phyloP scores from a whole-genome alignment of 495 filamentous ascomycete species.

The Neurospora tetraspora region DNA sequence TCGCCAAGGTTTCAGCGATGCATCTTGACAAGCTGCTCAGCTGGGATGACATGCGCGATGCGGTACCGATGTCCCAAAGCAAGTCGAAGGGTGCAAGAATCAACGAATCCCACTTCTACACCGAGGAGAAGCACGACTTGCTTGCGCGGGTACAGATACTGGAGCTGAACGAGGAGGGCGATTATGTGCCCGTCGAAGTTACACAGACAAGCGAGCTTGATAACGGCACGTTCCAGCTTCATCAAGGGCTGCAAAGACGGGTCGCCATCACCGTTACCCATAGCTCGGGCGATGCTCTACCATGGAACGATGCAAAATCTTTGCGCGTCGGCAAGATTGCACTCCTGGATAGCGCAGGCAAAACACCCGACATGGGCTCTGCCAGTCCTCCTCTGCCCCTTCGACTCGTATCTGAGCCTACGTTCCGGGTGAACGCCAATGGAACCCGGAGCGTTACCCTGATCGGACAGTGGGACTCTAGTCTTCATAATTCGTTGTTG shows the following conservation, averaged over 20 bases:
- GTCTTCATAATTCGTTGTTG: slow-evolving; percentile 77
- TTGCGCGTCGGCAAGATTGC: slow-evolving; percentile 71
- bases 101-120: slow-evolving; percentile 84
- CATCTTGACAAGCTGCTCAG: slow-evolving; percentile 95
- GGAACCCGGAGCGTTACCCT: slow-evolving; percentile 84
- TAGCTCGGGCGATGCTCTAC: slow-evolving; percentile 75
- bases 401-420: slow-evolving; percentile 63
- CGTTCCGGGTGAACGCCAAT: slow-evolving; percentile 71
- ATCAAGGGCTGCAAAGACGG: slow-evolving; percentile 87
- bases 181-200: slow-evolving; percentile 88
- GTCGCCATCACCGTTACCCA: slow-evolving; percentile 79
- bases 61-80: slow-evolving; percentile 38
- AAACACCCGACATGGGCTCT: slow-evolving; percentile 66
- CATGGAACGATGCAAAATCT: slow-evolving; percentile 70
- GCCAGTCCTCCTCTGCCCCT: slow-evolving; percentile 64
- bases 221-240: slow-evolving; percentile 81
- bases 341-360: slow-evolving; percentile 74
- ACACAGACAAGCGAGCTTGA: slow-evolving; percentile 75
- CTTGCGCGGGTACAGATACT: slow-evolving; percentile 79
- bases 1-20: slow-evolving; percentile 83
- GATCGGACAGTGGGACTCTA: slow-evolving; percentile 91
- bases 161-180: slow-evolving; percentile 81
- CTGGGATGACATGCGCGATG: slow-evolving; percentile 97
- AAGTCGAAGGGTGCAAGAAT: slow-evolving; percentile 63
- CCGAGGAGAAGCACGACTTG: slow-evolving; percentile 87